Conservation (phyloP, 192 early-diverging fungal genomes). For the Piromyces finnis region DNA sequence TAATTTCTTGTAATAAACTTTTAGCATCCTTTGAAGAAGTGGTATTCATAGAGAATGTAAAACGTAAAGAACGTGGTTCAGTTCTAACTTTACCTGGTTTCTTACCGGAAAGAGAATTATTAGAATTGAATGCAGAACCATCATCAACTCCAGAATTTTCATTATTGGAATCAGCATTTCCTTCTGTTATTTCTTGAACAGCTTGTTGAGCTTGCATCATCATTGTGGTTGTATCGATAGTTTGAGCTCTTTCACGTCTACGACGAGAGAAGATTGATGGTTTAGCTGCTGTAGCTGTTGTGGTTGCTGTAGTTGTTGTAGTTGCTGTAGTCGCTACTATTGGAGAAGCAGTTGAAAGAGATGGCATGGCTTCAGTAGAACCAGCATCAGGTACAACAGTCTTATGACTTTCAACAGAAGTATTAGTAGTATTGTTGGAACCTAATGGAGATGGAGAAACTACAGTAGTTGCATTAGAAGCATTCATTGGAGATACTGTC, state of each 20-base stretch:
- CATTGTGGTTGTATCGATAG: background rate
- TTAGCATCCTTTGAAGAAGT: conserved; percentile 38
- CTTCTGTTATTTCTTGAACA: background rate
- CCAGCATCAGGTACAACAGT: no score
- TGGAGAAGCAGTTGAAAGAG: no score
- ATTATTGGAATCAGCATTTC: background rate
- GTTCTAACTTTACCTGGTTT: background rate
- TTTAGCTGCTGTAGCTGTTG: background rate
- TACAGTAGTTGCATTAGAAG: background rate
- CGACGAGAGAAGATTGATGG: background rate
- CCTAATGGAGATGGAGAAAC: background rate
- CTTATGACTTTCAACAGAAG: no score
- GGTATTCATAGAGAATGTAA: conserved; percentile 31
- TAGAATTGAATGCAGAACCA: background rate
- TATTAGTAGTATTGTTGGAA: background rate
- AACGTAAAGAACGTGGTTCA: conserved; percentile 30
- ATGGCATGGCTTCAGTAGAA: background rate
- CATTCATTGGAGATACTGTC: background rate
- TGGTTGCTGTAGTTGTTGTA: background rate
- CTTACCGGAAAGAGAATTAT: background rate
- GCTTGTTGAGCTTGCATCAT: background rate
- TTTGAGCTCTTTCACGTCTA: background rate
- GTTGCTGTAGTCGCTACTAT: no score
- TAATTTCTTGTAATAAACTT: conserved; percentile 20
- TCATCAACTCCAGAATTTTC: background rate